Conservation (phyloP, 495 filamentous ascomycete species). For the Aspergillus avenaceus region DNA sequence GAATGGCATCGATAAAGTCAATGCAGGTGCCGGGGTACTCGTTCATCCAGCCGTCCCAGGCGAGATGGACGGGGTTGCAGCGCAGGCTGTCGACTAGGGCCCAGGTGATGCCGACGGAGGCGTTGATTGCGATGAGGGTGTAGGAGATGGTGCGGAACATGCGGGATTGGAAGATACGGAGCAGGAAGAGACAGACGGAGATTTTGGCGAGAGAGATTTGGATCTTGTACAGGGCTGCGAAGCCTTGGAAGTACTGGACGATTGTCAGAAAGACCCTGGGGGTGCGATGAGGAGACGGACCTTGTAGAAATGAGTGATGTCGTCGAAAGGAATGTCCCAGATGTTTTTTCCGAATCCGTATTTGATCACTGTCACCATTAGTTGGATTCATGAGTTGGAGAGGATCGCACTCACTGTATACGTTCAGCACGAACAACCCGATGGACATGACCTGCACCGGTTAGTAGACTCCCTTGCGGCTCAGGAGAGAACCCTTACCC, state of each 20-base stretch:
- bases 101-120: slow-evolving; percentile 28
- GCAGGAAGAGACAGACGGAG: slow-evolving; percentile 47
- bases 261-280: not conserved
- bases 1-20: slow-evolving; percentile 22
- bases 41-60: slow-evolving; percentile 28
- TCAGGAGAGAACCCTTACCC: slow-evolving; percentile 7
- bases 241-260: slow-evolving; percentile 21
- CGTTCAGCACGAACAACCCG: slow-evolving; percentile 14
- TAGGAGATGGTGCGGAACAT: slow-evolving; percentile 29
- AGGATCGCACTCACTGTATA: slow-evolving; percentile 14
- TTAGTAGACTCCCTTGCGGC: slow-evolving; percentile 1
- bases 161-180: slow-evolving; percentile 34
- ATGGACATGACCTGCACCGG: slow-evolving; percentile 14
- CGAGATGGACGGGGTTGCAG: slow-evolving; percentile 30
- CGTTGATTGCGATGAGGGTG: slow-evolving; percentile 27
- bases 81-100: slow-evolving; percentile 27
- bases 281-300: slow-evolving; percentile 2
- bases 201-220: slow-evolving; percentile 44
- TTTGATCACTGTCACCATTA: slow-evolving; percentile 22
- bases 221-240: slow-evolving; percentile 27
- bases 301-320: slow-evolving; percentile 24
- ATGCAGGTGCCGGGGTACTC: slow-evolving; percentile 24
- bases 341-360: slow-evolving; percentile 26
- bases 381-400: not conserved
- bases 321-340: slow-evolving; percentile 23